phyloP scores from a whole-genome alignment of 495 filamentous ascomycete genomes.

The Aspergillus baeticus region DNA sequence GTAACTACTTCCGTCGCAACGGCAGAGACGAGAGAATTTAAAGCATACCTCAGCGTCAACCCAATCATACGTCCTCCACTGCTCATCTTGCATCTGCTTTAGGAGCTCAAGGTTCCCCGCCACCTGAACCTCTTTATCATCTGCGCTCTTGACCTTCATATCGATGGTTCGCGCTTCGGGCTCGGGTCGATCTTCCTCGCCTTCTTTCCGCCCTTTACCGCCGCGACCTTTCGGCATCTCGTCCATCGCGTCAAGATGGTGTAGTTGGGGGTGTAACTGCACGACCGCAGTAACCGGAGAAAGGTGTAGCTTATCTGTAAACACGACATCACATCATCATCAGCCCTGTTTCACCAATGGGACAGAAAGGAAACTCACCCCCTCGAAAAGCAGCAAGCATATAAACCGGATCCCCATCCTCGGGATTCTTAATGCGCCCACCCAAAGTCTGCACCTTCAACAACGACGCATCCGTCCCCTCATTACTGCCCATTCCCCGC shows the following conservation, averaged over 20 bases:
- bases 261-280: constrained; percentile 71
- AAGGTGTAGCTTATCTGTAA: constrained; percentile 63
- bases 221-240: constrained; percentile 43
- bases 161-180: constrained; percentile 63
- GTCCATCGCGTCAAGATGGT: constrained; percentile 68
- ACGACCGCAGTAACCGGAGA: constrained; percentile 66
- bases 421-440: constrained; percentile 60
- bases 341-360: no score
- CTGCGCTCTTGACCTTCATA: constrained; percentile 62
- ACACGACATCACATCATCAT: neutral
- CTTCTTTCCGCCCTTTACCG: constrained; percentile 38
- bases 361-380: constrained; percentile 49
- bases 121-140: constrained; percentile 52
- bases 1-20: neutral
- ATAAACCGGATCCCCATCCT: constrained; percentile 62
- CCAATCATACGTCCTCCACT: constrained; percentile 64
- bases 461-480: constrained; percentile 29
- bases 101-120: constrained; percentile 55
- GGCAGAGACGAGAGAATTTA: neutral
- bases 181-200: constrained; percentile 45
- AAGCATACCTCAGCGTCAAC: constrained; percentile 63
- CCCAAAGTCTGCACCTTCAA: constrained; percentile 55
- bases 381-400: constrained; percentile 70
- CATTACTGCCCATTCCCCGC: constrained; percentile 36
- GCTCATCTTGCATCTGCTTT: constrained; percentile 63